These are phyloP conservation scores for Podochytrium sp. DNA, from an alignment of 192 early-diverging fungal species.

Conservation along the genomic window DNA sequence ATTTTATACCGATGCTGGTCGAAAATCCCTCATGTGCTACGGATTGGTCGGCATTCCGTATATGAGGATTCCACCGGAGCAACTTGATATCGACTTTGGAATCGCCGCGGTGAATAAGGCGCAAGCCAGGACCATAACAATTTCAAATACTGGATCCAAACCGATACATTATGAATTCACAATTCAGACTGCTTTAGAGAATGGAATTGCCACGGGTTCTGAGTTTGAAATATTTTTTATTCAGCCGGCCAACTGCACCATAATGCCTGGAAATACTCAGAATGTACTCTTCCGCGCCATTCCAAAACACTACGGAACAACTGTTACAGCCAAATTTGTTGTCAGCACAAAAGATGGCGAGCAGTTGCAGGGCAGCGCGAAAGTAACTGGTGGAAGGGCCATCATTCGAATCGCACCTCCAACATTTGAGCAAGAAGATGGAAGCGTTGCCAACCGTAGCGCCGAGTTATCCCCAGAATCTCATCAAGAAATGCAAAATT, in stretches of 20 bases:
- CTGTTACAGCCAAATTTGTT: constrained; percentile 48
- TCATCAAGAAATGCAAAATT: not conserved
- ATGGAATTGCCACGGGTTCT: constrained; percentile 44
- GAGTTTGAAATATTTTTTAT: constrained; percentile 66
- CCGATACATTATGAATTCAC: constrained; percentile 57
- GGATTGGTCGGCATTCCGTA: constrained; percentile 68
- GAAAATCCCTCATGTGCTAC: constrained; percentile 54
- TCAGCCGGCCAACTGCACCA: constrained; percentile 50
- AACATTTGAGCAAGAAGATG: constrained; percentile 29
- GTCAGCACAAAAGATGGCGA: constrained; percentile 60
- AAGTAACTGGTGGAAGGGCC: constrained; percentile 59
- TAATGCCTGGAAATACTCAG: constrained; percentile 40
- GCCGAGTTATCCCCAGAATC: constrained; percentile 45
- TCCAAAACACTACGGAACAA: constrained; percentile 55
- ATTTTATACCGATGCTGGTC: constrained; percentile 63
- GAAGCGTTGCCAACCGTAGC: constrained; percentile 22
- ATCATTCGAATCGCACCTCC: constrained; percentile 62
- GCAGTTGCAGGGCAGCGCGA: constrained; percentile 47
- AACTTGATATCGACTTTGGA: constrained; percentile 54
- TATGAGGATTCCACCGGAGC: constrained; percentile 47
- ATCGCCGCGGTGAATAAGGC: constrained; percentile 57
- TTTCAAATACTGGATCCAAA: constrained; percentile 57
- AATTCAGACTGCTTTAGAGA: constrained; percentile 39
- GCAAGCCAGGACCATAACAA: constrained; percentile 41
- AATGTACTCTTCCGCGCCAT: constrained; percentile 44